Evolutionary conservation across 2,329 filamentous ascomycete species (phyloP), one percentile per base, ranked within the genome.

Genomic region (Trichoderma afroharzianum): DNA sequence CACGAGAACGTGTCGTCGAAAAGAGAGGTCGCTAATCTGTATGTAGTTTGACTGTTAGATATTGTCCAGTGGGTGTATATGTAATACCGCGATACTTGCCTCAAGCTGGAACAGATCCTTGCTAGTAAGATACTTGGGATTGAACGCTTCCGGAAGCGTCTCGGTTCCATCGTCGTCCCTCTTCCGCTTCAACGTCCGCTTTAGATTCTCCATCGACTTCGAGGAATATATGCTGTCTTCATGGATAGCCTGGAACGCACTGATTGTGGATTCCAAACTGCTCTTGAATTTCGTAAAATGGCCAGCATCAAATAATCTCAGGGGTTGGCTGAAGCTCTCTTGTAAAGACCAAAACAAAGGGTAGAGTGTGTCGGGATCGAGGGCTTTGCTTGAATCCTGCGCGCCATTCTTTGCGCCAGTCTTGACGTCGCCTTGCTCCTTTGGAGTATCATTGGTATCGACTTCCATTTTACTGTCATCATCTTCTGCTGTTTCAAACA

Each of bases 121-220:
- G 80, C 95, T 98, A n/a, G 96, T 99, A 21, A 99, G 87, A 79
- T 99, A 99, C 79, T 98, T 99, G 1, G 97, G 95, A 77, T 99
- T 99, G 83, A 97, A 98, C 28, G 79, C 75, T 68, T 80, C 81
- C 1, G 76, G 74, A 18, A 74, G 74, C 69, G 89, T 87, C 8
- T 88, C 88, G 66, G 89, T 86, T 32, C 83, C 82, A 55, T 86
- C 86, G 21, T 74, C 75, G 12, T 87, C 85, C 57, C 88, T 85
- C 80, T 95, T 97, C 71, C 93, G 89, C 81, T 95, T 97, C 68
- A 85, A 78, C 33, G 88, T 89, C 74, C 87, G 88, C 74, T 89
- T 90, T 61, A 85, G 83, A 67, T 94, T 93, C 55, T 91, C 90
- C 3, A 84, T 79, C 7, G 85, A 81, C 73, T 88, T 91, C n/a